Conservation (phyloP, 305 asterid species). For the Fraxinus platypoda region DNA sequence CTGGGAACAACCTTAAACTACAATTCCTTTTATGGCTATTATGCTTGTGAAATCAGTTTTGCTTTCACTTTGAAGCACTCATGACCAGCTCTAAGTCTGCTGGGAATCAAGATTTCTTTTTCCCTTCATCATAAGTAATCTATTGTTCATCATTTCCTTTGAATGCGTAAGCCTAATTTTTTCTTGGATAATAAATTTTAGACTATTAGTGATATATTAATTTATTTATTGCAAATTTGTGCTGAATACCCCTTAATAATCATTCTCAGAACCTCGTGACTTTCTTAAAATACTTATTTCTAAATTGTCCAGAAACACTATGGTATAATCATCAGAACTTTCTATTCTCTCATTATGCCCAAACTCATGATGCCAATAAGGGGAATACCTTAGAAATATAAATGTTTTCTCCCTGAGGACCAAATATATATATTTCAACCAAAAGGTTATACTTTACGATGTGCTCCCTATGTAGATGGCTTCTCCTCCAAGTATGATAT, state of each 20-base stretch:
- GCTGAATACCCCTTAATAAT: not conserved
- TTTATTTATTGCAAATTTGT: not conserved
- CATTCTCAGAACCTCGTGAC: not conserved
- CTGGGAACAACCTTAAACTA: not conserved
- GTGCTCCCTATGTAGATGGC: not conserved
- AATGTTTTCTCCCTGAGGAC: no score
- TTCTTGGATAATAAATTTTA: not conserved
- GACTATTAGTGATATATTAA: not conserved
- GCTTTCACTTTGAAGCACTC: not conserved
- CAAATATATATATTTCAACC: no score
- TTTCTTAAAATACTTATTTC: not conserved
- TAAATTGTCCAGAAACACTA: not conserved
- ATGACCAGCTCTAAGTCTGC: not conserved
- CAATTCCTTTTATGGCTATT: constrained; percentile 1
- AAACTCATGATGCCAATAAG: not conserved
- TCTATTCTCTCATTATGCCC: not conserved
- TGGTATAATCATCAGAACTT: not conserved
- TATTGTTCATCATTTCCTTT: not conserved
- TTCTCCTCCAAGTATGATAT: not conserved
- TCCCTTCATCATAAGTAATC: not conserved
- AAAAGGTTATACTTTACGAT: no score
- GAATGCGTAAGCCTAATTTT: not conserved
- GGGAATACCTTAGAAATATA: not conserved
- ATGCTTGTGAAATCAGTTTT: not conserved
- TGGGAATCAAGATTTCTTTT: not conserved